Base-by-base conservation (phyloP, 257 asterid species). In the Gentiana straminea region DNA sequence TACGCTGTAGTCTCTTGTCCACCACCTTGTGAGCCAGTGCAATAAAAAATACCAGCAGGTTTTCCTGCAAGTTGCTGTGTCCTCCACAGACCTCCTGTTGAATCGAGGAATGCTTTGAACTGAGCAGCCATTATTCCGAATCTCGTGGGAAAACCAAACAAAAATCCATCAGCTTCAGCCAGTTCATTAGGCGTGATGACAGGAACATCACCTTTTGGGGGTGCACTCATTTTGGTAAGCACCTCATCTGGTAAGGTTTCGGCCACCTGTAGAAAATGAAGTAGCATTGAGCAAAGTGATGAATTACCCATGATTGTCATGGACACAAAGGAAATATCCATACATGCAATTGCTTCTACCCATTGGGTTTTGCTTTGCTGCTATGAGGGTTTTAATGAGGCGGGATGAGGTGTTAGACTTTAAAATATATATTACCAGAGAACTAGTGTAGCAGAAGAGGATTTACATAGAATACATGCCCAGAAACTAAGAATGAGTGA, bases 101-200 rank as follows among this genome's bases (percentile, higher is more conserved):
- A 83, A 46, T 86, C 94, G 38, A 86, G 74, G 65, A 86, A 86
- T 35, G 95, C 95, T 72, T 86, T 86, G 64, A 86, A 86, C 63
- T 81, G 94, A 49, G 94, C 95, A 49, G 91, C 76, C 95, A 83
- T 86, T 91, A 84, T 86, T 3, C 95, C 94, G 2, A 79, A 86
- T 66, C 95, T 76, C 13, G 94, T 84, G 1, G 91, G 95, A 67
- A 86, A 86, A 59, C 95, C 94, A 67, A 86, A 86, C 48, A 86
- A 44, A 52, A 79, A 72, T 34, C 94, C 95, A 68, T 86, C 95
- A 36, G 89, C 91, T 37, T 84, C 92, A 24, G 81, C 74, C 52
- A 86, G 86, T 58, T 84, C 84, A 47, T 51, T 55, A 2, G 94
- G 83, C 13, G 81, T 68, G 60, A 86, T 84, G 8, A 74, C 37